Conservation (phyloP, 164 flowering plant species). For the Nymphaea colorata region DNA sequence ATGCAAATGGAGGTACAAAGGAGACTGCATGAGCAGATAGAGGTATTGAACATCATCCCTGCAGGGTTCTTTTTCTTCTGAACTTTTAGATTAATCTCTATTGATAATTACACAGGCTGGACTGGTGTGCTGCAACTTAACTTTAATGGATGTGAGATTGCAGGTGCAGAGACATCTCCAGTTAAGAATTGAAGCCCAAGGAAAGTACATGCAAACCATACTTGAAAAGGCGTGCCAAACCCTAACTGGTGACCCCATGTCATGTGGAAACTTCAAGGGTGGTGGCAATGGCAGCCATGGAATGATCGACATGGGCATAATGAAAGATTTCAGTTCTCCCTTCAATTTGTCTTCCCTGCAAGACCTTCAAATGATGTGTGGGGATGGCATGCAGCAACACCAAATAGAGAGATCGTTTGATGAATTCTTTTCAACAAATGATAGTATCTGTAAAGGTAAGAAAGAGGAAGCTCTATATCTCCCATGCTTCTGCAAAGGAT, state of each 20-base stretch:
- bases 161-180: slow-evolving; percentile 96
- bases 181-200: slow-evolving; percentile 92
- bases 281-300: slow-evolving; percentile 16
- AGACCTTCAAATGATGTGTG: slow-evolving; percentile 52
- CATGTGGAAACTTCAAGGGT: slow-evolving; percentile 28
- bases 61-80: background rate
- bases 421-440: background rate
- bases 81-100: background rate
- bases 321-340: slow-evolving; percentile 41
- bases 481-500: background rate
- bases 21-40: slow-evolving; percentile 90
- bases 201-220: slow-evolving; percentile 93
- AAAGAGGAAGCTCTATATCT: background rate
- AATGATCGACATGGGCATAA: slow-evolving; percentile 22
- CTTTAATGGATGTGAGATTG: background rate
- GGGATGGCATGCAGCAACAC: slow-evolving; percentile 2
- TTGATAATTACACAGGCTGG: background rate
- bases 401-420: slow-evolving; percentile 1
- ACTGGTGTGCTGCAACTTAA: background rate
- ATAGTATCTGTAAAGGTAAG: slow-evolving; percentile 5
- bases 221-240: slow-evolving; percentile 94
- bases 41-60: slow-evolving; percentile 31
- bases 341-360: slow-evolving; percentile 61
- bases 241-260: slow-evolving; percentile 56
- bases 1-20: slow-evolving; percentile 99